Evolutionary conservation across 1,284 basidiomycete species (phyloP), one percentile per base, ranked within the genome.

Genomic region (Macrocystidia cucumis): DNA sequence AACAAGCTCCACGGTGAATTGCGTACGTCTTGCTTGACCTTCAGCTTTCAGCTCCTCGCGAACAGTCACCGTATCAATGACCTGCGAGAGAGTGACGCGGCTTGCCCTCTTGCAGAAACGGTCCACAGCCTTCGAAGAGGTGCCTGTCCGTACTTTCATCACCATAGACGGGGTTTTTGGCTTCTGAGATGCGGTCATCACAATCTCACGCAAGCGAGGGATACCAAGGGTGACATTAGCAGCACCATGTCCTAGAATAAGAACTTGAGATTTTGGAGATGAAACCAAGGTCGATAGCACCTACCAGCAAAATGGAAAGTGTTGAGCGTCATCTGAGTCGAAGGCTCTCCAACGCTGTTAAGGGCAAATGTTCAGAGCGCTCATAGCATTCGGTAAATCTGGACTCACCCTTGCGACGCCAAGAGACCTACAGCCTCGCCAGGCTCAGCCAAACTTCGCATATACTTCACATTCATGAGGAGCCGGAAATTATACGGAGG

Each of bases 221-320:
- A 99, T 98, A 76, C 96, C 96, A 32, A 99, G 76, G 2, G 96
- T 99, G 44, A 99, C 96, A 59, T 99, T 99, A 24, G 96, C 95
- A 40, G 96, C 95, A 63, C 96, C 96, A 59, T 98, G 96, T 49
- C 95, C 91, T 84, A 52, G 39, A 24, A 38, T 40, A 29, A 11
- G 31, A 34, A 26, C 39, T 18, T 44, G 29, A 18, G 44, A 41
- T n/a, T n/a, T n/a, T 35, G 35, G 39, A 14, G 37, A 34, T 13
- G n/a, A 3, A 33, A 16, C 29, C 12, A n/a, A 11, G 40, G 24
- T 3, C 23, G 17, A 46, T 20, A 34, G 30, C 34, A 56, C 74
- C 50, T 56, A 78, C 88, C 91, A 45, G 92, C 92, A 57, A 98
- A 97, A 69, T 99, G 96, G 79, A 99, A 99, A 6, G 96, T 99